Base-by-base conservation (phyloP, 305 asterid genomes). In the Euphrasia arctica region DNA sequence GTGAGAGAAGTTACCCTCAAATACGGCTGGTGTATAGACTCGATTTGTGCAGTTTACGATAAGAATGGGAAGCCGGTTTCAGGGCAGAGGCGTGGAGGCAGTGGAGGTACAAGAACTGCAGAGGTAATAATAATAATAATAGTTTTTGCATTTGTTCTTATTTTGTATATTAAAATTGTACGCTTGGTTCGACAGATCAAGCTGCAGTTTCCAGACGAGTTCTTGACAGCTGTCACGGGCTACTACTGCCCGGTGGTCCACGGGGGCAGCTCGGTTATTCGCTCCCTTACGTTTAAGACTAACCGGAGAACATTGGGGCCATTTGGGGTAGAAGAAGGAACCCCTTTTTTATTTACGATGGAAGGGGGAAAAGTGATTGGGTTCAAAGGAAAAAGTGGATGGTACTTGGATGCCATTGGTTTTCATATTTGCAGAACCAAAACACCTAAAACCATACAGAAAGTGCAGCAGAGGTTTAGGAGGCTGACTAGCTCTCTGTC, bases 341-440 rank as follows among this genome's bases (percentile, higher is more conserved):
- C 77, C 1, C 96, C 88, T 0, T 88, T 88, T 61, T 78, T 74
- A 0, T 49, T 83, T 6, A 85, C 94, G 0, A 76, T 79, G 77
- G 94, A 82, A 74, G 94, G 94, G 6, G 91, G 94, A 5, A 79
- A 75, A 11, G 82, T 88, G 27, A 80, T 79, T 3, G 91, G 96
- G 2, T 82, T 88, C 65, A 83, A 82, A 66, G 96, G 96, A 43
- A 80, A 76, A 70, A 4, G 80, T n/a, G 94, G 86, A 0, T 83
- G 90, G 94, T 80, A 79, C 70, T 5, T 88, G 2, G 94, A 88
- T 70, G 66, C 91, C 32, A 78, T 88, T 55, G 89, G 88, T 13
- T 83, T 78, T 61, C 75, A 82, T 22, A 73, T 85, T 43, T 31
- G 88, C 59, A 76, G 66, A 39, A 15, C 58, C 41, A 80, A 77